Conservation (phyloP, 208 protist genomes). For the Trypanosomatidae sp. region DNA sequence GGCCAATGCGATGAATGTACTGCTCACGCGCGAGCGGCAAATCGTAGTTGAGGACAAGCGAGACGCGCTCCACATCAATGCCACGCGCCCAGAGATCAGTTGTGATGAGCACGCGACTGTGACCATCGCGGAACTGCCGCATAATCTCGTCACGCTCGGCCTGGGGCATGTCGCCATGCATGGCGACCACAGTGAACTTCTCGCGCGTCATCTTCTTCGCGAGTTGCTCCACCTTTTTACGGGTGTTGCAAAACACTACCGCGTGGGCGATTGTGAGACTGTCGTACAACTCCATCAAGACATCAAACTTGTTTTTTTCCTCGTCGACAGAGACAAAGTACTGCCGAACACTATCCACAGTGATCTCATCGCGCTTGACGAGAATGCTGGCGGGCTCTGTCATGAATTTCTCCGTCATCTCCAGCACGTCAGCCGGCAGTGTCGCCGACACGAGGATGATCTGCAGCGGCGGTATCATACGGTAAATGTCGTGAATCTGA, state of each 20-base stretch:
- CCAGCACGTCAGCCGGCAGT: constrained; percentile 88
- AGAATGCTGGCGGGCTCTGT: constrained; percentile 97
- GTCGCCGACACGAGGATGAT: constrained; percentile 92
- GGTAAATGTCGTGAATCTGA: constrained; percentile 99
- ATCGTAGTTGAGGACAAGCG: constrained; percentile 99
- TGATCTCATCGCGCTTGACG: constrained; percentile 99
- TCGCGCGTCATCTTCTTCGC: constrained; percentile 95
- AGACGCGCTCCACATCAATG: constrained; percentile 97
- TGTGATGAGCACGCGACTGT: constrained; percentile 98
- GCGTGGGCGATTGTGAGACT: constrained; percentile 98
- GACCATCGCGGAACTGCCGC: constrained; percentile 96
- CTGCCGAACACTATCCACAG: constrained; percentile 97
- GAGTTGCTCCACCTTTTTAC: constrained; percentile 99
- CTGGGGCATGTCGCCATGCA: constrained; percentile 98
- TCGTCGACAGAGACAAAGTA: constrained; percentile 98
- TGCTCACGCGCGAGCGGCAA: constrained; percentile 93
- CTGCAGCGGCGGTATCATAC: constrained; percentile 91
- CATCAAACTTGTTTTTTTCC: constrained; percentile 99
- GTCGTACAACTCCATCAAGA: constrained; percentile 99
- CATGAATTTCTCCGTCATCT: constrained; percentile 98
- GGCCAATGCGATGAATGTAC: constrained; percentile 96
- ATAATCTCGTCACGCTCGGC: constrained; percentile 98
- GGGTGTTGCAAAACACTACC: constrained; percentile 99
- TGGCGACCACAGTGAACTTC: constrained; percentile 96
- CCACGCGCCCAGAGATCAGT: constrained; percentile 97